A percentile compares a stretch with the other conserved stretches of the same genome.
Conservation (phyloP, 2,329 filamentous ascomycete species). For the Fusarium denticulatum region DNA sequence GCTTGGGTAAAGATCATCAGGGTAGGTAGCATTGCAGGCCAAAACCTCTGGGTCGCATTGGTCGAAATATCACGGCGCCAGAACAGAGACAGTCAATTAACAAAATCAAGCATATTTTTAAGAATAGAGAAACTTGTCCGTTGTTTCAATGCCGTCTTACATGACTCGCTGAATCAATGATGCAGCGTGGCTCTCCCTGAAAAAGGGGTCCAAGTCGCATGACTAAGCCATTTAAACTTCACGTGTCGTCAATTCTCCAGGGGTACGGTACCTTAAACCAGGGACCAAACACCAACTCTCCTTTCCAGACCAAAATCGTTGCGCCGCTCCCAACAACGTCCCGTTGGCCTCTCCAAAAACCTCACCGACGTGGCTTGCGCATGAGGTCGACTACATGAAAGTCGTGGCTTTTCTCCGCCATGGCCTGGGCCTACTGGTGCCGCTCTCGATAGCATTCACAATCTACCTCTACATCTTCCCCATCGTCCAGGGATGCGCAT, state of each 20-base stretch:
- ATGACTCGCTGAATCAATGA: neutral
- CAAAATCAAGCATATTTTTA: neutral
- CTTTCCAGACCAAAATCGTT: constrained; percentile 15
- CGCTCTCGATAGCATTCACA: constrained; percentile 75
- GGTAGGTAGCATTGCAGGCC: neutral
- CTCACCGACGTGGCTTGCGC: constrained; percentile 37
- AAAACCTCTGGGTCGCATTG: neutral
- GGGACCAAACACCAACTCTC: constrained; percentile 13
- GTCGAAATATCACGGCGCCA: neutral
- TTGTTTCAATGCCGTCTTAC: neutral
- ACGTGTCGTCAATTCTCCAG: constrained; percentile 27
- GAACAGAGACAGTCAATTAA: no score
- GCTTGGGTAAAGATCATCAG: constrained; percentile 2
- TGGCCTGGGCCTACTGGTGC: constrained; percentile 63
- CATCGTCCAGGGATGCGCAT: constrained; percentile 80
- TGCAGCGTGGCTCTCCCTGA: neutral
- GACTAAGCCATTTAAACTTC: constrained; percentile 36
- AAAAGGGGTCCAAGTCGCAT: constrained; percentile 24
- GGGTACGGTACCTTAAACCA: neutral
- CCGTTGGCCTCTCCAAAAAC: constrained; percentile 8
- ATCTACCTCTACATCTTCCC: constrained; percentile 91
- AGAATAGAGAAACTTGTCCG: neutral
- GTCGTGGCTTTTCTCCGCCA: constrained; percentile 64
- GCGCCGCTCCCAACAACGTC: constrained; percentile 19
- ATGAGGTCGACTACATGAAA: constrained; percentile 61